Base-by-base conservation (phyloP, 1,139 yeast species). In the Geotrichum cucujoidarum region DNA sequence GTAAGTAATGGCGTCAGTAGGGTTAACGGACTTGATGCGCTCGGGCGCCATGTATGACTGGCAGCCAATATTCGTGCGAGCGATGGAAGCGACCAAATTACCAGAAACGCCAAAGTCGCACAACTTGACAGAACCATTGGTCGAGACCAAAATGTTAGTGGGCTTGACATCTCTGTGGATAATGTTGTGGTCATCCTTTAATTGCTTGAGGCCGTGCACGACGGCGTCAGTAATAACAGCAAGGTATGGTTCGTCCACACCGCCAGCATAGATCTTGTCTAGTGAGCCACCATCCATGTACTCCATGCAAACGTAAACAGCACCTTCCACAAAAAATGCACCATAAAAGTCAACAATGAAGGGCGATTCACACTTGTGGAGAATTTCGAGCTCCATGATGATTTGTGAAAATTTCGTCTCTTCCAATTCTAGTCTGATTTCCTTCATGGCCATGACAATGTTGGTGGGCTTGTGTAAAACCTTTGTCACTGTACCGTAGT, bases 11-110 rank as follows among this genome's bases (percentile, higher is more conserved):
- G 80, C 92, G 62, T 84, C 90, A 7, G 78, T 79, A 13, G 67
- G 64, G 45, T 66, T 68, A 32, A 66, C 58, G 5, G 81, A 75
- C 65, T 84, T 82, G 60, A 92, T 94, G 62, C 99, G 77, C 66
- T 92, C 99, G 1, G 99, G 99, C 0, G 98, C 97, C 98, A 94
- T 94, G 68, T 92, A 92, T 4, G 95, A 86, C 68, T 92, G 98
- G 66, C 98, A 94, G 5, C 99, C 99, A 59, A 92, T 90, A 61
- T 92, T 92, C 0, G 99, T 92, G 60, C 89, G 81, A 8, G 98
- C 98, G 60, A 92, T 75, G 0, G 96, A 88, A 1, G 97, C 97
- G 32, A 92, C 98, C 54, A 92, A 72, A 63, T 92, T 92, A 25
- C 98, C 98, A 50, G 89, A 79, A 20, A 92, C 98, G 40, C 99